Evolutionary conservation across 1,284 basidiomycete genomes (phyloP), one percentile per base, ranked within the genome.

Genomic region (Omphalotus olearius): DNA sequence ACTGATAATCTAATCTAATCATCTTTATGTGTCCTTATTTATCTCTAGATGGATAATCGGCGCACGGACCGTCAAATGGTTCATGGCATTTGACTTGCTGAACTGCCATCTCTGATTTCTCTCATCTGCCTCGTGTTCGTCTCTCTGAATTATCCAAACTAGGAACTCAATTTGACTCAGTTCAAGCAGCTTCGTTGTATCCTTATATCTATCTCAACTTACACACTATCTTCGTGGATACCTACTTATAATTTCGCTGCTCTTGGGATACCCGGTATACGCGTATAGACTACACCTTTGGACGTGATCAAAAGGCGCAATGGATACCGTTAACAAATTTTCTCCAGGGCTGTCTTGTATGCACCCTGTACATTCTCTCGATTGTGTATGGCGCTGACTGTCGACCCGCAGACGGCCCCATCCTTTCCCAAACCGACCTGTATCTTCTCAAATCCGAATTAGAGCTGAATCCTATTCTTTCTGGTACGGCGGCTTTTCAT

Each of bases 391-490:
- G 39, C 14, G 4, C 25, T 33, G 16, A 30, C 14, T 4, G 1
- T n/a, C n/a, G 9, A 4, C 14, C n/a, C n/a, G 44, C 57, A 91
- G 88, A 91, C 64, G 88, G 87, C 1, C 88, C 88, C 4, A 79
- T 90, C 4, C 74, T 91, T 14, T 75, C 78, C 1, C 84, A 85
- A 60, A 87, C 84, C 0, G 86, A 89, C 61, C 71, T 91, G 7
- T 91, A 88, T 65, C 75, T 91, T 1, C 77, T 91, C 51, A 73
- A 76, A 40, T 74, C 79, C 3, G 76, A 80, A 18, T 74, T 91
- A 2, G 79, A 87, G 60, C 62, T 91, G 33, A 74, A 91, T 60
- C 88, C 88, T 2, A 82, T 90, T 61, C 73, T 91, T 7, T 71
- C 74, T 30, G 77, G 77, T 52, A 66, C 71, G 16, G 58, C 56